Base-by-base conservation (phyloP, 495 filamentous ascomycete species). In the Tetracladium marchalianum region DNA sequence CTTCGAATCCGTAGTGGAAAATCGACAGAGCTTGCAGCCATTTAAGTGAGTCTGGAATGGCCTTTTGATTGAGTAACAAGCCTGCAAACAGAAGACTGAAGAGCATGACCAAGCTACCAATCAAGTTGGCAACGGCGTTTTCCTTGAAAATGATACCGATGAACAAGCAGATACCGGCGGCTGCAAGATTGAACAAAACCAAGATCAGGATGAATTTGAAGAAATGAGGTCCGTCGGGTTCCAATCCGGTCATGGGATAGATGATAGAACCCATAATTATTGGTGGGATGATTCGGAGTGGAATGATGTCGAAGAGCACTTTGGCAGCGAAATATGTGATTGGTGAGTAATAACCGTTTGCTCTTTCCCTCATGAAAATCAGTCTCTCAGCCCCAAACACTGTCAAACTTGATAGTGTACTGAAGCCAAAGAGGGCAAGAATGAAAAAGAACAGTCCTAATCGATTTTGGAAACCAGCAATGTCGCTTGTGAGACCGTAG, bases 371-470 rank as follows among this genome's bases (percentile, higher is more conserved):
- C 8, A 95, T 82, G 62, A 97, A 99, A 16, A 97, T 65, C 11
- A 96, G 80, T 41, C 92, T 77, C 62, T 99, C 92, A 1, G 86
- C 76, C 4, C 87, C 89, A 62, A 99, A 99, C 13, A 96, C 92
- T 10, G 84, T 95, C 47, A 99, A 72, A 55, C 79, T 87, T 0
- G 92, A 97, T 32, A 99, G 70, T 0, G 92, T 97, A 63, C 85
- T 90, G 70, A 99, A 99, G 12, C 92, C 92, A 54, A 96, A 99
- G 13, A 99, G 68, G 4, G 92, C 88, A 10, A 99, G 77, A 34
- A 97, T 69, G 71, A 99, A 99, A 72, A 99, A 96, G 74, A 97
- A 97, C 10, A 97, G 73, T 54, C 92, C 92, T n/a, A 99, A 81
- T 15, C 92, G 78, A 63, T 99, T 97, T 62, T 99, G 92, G 75